Conservation (phyloP, 2,329 filamentous ascomycete species). For the Pseudogymnoascus sp. region DNA sequence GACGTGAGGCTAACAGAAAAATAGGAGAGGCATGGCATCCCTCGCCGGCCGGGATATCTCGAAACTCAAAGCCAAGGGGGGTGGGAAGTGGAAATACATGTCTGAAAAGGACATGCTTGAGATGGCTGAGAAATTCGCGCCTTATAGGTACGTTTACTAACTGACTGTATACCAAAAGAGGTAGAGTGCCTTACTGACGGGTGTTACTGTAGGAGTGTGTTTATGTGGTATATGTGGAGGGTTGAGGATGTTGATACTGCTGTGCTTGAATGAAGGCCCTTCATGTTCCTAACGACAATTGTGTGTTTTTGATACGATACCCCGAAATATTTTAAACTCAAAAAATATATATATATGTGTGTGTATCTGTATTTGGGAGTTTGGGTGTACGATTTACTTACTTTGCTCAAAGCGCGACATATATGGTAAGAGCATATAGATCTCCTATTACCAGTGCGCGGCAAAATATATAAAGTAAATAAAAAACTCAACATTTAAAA, state of each 20-base stretch:
- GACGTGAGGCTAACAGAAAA: constrained; percentile 5
- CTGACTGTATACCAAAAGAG: too few relatives aligned
- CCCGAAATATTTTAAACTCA: neutral
- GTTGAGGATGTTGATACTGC: constrained; percentile 71
- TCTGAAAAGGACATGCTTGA: constrained; percentile 85
- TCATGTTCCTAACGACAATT: constrained; percentile 14
- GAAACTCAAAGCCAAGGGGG: constrained; percentile 70
- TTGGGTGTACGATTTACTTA: neutral
- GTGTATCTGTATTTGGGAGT: too few relatives aligned
- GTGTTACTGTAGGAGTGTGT: constrained; percentile 57
- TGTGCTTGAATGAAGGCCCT: constrained; percentile 37
- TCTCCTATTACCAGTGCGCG: too few relatives aligned
- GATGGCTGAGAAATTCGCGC: constrained; percentile 68
- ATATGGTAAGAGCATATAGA: neutral
- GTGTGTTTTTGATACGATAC: neutral
- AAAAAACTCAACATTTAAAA: neutral
- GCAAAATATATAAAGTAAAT: too few relatives aligned
- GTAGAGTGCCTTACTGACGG: neutral
- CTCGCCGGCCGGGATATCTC: constrained; percentile 75
- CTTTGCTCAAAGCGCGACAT: neutral
- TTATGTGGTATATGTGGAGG: constrained; percentile 99
- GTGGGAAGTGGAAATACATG: constrained; percentile 98
- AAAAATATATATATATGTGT: too few relatives aligned
- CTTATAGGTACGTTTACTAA: constrained; percentile 54
- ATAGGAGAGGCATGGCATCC: constrained; percentile 74